Conservation (phyloP, 1,139 yeast species). For the Yamadazyma mexicana region DNA sequence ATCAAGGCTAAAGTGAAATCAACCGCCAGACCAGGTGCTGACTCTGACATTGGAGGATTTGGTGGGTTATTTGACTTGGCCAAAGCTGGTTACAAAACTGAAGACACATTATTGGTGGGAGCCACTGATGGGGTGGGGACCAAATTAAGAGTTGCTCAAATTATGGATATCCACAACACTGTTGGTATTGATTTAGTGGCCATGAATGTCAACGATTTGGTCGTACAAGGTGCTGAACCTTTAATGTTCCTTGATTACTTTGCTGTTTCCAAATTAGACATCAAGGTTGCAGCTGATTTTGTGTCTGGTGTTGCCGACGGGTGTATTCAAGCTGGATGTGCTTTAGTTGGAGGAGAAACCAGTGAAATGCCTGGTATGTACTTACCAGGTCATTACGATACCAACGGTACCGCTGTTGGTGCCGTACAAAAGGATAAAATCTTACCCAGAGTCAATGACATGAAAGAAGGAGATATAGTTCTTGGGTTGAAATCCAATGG, state of each 20-base stretch:
- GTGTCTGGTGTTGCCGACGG: conserved; percentile 97
- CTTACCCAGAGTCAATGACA: conserved; percentile 65
- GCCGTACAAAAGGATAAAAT: conserved; percentile 84
- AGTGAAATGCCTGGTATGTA: conserved; percentile 99
- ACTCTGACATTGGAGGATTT: conserved; percentile 97
- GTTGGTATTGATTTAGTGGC: conserved; percentile 99
- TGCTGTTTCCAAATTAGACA: conserved; percentile 91
- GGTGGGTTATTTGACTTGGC: conserved; percentile 94
- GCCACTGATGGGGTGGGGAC: conserved; percentile 99
- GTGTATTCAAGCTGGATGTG: conserved; percentile 93
- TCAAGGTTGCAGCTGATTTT: conserved; percentile 80
- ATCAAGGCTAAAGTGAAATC: conserved; percentile 90
- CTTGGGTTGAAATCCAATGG: conserved; percentile 91
- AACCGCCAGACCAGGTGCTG: conserved; percentile 96
- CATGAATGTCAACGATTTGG: conserved; percentile 96
- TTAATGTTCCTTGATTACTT: conserved; percentile 92
- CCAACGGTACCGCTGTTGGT: conserved; percentile 98
- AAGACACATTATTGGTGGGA: conserved; percentile 82
- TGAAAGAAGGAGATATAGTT: conserved; percentile 78
- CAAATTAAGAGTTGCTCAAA: conserved; percentile 91
- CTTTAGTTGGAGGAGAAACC: conserved; percentile 98
- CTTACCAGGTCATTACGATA: conserved; percentile 92
- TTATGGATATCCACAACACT: conserved; percentile 83
- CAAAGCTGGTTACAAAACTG: conserved; percentile 79
- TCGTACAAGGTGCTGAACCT: conserved; percentile 99